Evolutionary conservation across 805 yeast species (phyloP), one percentile per base, ranked within the genome.

Genomic region (Kodamaea sagamina): DNA sequence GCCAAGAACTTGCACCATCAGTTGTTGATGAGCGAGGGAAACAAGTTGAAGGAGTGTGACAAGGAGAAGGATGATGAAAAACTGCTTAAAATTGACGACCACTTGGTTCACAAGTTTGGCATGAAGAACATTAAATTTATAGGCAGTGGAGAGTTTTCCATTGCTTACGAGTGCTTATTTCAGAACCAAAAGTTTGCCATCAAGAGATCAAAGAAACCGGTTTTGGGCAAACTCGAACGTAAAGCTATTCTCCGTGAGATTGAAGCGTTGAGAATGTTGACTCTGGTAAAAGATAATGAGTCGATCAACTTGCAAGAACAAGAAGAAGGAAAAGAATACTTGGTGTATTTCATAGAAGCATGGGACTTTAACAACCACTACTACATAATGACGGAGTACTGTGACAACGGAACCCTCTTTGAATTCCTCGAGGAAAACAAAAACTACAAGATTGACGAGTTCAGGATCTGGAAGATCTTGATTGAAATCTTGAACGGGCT

Each of bases 401-500:
- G 97, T 66, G 98, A 90, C 57, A 93, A 90, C 59, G 98, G 98
- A 1, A 86, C 93, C 16, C 67, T 93, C 45, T 93, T 83, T 56
- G 79, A 79, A 46, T 93, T 92, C 57, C 63, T 93, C 41, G 75
- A 81, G 24, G 95, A 86, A 51, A 84, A 82, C 59, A 81, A 84
- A 38, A 75, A 82, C 31, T 78, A 87, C 22, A 82, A 83, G 53
- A 72, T 93, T 40, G 99, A 93, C 59, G 99, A 93, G 62, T 93
- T 97, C 85, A 77, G 99, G 53, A 90, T 92, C 31, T 93, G 99
- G 99, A 93, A 93, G 67, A 92, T 93, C 35, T 71, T 93, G 51
- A 83, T 85, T 40, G 99, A 92, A 60, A 72, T 90, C 12, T 65
- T 88, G 32, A 74, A 79, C 55, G 99, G 97, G 0, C 68, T 93